Evolutionary conservation across 352 stramenopile species (phyloP).

Genomic region (Pythium angustatum): DNA sequence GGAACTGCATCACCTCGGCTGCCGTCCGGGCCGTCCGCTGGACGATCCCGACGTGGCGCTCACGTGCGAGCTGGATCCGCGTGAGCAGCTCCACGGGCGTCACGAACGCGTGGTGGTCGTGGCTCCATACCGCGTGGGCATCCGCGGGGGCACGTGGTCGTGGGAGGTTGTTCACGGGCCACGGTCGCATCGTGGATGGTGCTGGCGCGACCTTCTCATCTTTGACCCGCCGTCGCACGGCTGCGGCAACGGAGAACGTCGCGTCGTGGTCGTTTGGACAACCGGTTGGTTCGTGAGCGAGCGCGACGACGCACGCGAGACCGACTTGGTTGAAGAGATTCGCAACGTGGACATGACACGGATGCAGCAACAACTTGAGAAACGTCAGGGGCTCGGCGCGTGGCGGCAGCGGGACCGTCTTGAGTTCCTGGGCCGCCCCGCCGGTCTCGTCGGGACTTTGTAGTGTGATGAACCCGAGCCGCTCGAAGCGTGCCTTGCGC

Average conservation of each 20-base stretch:
- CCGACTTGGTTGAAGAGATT: constrained; percentile 65
- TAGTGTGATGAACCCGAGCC: constrained; percentile 49
- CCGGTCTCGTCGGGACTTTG: constrained; percentile 29
- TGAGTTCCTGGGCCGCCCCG: constrained; percentile 45
- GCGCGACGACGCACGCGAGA: constrained; percentile 32
- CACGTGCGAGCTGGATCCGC: constrained; percentile 32
- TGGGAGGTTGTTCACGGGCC: neutral
- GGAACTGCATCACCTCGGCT: neutral
- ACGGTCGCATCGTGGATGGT: neutral
- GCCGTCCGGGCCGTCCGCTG: neutral
- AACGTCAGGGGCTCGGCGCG: constrained; percentile 27
- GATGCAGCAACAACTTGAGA: constrained; percentile 46
- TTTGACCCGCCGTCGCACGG: neutral
- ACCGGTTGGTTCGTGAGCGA: neutral
- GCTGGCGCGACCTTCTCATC: neutral
- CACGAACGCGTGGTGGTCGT: constrained; percentile 29
- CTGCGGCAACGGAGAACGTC: neutral
- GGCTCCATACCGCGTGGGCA: constrained; percentile 32
- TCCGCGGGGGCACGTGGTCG: neutral
- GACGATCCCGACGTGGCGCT: constrained; percentile 13
- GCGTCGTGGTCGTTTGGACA: neutral
- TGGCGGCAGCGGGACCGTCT: constrained; percentile 38
- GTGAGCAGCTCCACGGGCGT: constrained; percentile 41
- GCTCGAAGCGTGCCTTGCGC: constrained; percentile 29
- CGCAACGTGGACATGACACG: constrained; percentile 38